A percentile compares a stretch with the other conserved stretches of the same genome.
These are phyloP conservation scores for Crithidia mellificae DNA, from an alignment of 208 protist species.

Conservation along the genomic window DNA sequence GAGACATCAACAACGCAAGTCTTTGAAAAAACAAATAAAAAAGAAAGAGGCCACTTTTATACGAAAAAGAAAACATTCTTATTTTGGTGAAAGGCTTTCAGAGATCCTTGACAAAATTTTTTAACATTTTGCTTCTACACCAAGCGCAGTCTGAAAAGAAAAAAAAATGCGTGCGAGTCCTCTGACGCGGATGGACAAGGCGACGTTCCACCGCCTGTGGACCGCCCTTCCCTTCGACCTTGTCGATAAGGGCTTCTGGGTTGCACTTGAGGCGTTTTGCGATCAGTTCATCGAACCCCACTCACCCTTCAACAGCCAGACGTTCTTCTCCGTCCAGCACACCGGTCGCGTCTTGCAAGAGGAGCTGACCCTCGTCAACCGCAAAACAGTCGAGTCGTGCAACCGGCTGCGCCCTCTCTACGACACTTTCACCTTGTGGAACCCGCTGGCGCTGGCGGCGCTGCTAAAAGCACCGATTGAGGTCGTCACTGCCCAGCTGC, in stretches of 20 bases:
- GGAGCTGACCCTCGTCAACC: slow-evolving; percentile 38
- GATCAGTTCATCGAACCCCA: slow-evolving; percentile 44
- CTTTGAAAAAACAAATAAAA: no score
- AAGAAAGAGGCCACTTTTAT: no score
- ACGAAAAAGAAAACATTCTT: no score
- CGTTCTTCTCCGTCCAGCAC: slow-evolving; percentile 52
- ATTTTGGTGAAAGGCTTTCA: no score
- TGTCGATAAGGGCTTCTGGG: slow-evolving; percentile 69
- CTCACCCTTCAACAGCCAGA: slow-evolving; percentile 47
- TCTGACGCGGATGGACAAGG: slow-evolving; percentile 31
- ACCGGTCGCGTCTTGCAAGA: slow-evolving; percentile 42
- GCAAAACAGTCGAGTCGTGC: slow-evolving; percentile 33
- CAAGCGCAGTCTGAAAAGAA: no score
- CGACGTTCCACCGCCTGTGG: slow-evolving; percentile 50
- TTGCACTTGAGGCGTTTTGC: slow-evolving; percentile 54
- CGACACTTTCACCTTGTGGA: slow-evolving; percentile 73
- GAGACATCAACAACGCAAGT: no score
- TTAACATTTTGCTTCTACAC: no score
- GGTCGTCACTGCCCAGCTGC: slow-evolving; percentile 75
- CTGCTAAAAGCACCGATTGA: slow-evolving; percentile 54
- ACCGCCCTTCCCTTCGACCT: slow-evolving; percentile 48
- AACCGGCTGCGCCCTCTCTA: slow-evolving; percentile 62
- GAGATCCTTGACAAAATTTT: no score
- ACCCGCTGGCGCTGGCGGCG: slow-evolving; percentile 60
- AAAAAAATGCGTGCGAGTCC: slow-evolving; percentile 13